These are phyloP conservation scores for Apiotrichum siamense DNA, from an alignment of 1,284 basidiomycete genomes.

Conservation along the genomic window DNA sequence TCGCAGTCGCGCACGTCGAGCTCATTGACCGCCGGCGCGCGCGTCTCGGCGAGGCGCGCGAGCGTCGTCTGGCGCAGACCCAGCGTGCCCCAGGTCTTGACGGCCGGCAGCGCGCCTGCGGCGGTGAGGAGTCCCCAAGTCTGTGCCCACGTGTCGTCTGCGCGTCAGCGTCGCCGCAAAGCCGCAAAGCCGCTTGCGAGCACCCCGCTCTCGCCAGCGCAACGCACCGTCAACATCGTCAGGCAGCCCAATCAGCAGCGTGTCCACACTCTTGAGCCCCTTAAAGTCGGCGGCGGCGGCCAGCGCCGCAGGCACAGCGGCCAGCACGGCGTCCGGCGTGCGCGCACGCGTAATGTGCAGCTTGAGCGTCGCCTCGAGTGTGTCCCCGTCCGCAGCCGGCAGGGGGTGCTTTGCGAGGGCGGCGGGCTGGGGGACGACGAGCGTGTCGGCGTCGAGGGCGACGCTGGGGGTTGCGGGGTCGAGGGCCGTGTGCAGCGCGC, in stretches of 20 bases:
- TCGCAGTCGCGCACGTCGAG: slow-evolving; percentile 46
- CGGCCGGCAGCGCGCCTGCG: slow-evolving; percentile 5
- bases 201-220: too few relatives aligned
- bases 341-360: slow-evolving; percentile 27
- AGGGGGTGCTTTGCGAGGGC: slow-evolving; percentile 25
- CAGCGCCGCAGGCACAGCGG: too few relatives aligned
- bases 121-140: slow-evolving; percentile 4
- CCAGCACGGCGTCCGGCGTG: too few relatives aligned
- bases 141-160: slow-evolving; percentile 2
- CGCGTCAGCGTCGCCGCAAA: neutral
- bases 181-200: too few relatives aligned
- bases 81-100: slow-evolving; percentile 36
- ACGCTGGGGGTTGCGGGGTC: slow-evolving; percentile 27
- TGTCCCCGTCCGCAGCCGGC: slow-evolving; percentile 14
- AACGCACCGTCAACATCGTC: too few relatives aligned
- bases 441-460: slow-evolving; percentile 1
- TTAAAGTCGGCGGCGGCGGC: too few relatives aligned
- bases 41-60: slow-evolving; percentile 12
- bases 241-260: too few relatives aligned
- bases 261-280: too few relatives aligned
- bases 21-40: slow-evolving; percentile 31
- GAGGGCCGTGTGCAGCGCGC: slow-evolving; percentile 41
- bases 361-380: slow-evolving; percentile 43
- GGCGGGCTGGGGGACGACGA: slow-evolving; percentile 34
- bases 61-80: slow-evolving; percentile 29